Base-by-base conservation (phyloP, 2,329 filamentous ascomycete species). In the Hypoxylon rubiginosum region DNA sequence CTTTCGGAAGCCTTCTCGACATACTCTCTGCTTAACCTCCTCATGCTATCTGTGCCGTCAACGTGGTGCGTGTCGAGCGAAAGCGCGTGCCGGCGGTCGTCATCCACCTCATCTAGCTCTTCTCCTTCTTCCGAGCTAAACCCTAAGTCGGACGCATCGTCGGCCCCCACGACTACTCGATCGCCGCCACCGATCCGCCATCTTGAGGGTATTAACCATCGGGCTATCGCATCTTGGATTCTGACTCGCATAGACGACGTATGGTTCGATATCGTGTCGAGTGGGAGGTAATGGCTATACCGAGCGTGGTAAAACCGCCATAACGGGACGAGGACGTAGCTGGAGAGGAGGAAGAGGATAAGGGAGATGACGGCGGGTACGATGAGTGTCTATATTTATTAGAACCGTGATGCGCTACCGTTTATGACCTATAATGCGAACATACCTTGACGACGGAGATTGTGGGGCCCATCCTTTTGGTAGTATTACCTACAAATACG, bases 11-110 rank as follows among this genome's bases (percentile, higher is more conserved):
- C 17, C 59, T 43, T 43, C 48, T 62, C 26, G 34, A 82, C 85
- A 77, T 79, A 88, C 82, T 97, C 93, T 79, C 93, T 84, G 77
- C 92, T 95, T 66, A 97, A 74, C 67, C 93, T 84, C 71, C 87
- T 82, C 46, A 84, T 81, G 51, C 83, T 84, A 66, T 88, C 86
- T 49, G 79, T 78, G 50, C 75, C 73, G 58, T 75, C 72, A 10
- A 11, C 56, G 78, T 78, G 52, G 68, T 78, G 77, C 10, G 66
- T 71, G 62, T 75, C 74, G 32, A 79, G 76, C 66, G 80, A 81
- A 26, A 84, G 76, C 52, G 79, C 80, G 64, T 81, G 77, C 74
- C 81, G 74, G 52, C 79, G 80, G 58, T 83, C 79, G 61, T 84
- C 82, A 69, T 88, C 82, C 43, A 91, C 85, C 53, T 88, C 84